phyloP scores from a whole-genome alignment of 1,284 basidiomycete genomes.

The Ganoderma sinense region DNA sequence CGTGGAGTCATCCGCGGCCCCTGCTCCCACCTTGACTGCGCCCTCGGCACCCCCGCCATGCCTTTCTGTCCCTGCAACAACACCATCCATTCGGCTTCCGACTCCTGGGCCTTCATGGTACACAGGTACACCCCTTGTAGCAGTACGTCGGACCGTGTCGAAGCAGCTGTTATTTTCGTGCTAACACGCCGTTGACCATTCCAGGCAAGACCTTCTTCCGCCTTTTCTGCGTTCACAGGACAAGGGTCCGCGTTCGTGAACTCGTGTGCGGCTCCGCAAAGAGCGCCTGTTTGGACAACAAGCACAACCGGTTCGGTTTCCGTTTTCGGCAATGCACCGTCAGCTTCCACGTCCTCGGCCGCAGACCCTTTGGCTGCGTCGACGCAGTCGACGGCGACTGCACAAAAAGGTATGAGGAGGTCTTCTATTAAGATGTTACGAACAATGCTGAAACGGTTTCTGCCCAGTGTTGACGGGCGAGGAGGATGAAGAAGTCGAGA shows the following conservation, averaged over 20 bases:
- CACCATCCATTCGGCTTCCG: background rate
- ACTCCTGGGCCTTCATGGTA: conserved; percentile 14
- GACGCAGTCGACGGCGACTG: conserved; percentile 18
- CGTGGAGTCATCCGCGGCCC: background rate
- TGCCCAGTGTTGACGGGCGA: conserved; percentile 56
- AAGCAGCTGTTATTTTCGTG: background rate
- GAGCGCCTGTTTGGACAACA: conserved; percentile 21
- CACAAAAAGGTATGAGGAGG: conserved; percentile 28
- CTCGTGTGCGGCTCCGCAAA: background rate
- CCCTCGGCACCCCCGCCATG: background rate
- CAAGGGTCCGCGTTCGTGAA: conserved; percentile 25
- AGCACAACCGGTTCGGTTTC: background rate
- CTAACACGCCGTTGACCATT: background rate
- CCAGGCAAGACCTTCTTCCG: conserved; percentile 38
- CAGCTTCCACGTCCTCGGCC: background rate
- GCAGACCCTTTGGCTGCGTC: conserved; percentile 30
- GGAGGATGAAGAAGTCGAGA: conserved; percentile 61
- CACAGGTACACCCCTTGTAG: conserved; percentile 10
- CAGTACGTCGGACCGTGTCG: conserved; percentile 13
- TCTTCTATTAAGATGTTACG: background rate
- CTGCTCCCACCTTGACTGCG: background rate
- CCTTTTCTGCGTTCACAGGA: conserved; percentile 36
- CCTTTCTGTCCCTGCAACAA: background rate
- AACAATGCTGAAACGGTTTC: background rate
- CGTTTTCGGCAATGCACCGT: background rate